Evolutionary conservation across 1,284 basidiomycete species (phyloP).

Genomic region (Apiotrichum domesticum): DNA sequence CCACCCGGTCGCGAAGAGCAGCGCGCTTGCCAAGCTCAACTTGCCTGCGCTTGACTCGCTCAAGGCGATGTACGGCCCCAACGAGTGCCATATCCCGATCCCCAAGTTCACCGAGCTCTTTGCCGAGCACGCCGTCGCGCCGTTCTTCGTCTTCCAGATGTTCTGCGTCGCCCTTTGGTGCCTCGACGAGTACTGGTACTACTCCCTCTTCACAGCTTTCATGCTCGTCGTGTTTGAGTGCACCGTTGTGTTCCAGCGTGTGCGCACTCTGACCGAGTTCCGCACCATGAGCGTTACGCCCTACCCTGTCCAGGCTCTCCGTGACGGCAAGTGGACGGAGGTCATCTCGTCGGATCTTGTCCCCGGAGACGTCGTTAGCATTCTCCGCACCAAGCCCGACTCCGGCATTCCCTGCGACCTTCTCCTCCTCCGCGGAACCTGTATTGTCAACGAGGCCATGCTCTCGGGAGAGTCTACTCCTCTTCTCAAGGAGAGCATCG

Average conservation of each 20-base stretch:
- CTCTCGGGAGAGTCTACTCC: conserved; percentile 93
- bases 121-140: conserved; percentile 82
- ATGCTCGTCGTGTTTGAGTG: conserved; percentile 96
- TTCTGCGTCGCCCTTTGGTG: conserved; percentile 96
- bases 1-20: conserved; percentile 18
- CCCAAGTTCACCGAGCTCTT: conserved; percentile 85
- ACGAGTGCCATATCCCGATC: conserved; percentile 92
- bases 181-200: conserved; percentile 97
- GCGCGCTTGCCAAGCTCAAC: not conserved
- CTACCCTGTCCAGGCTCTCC: conserved; percentile 72
- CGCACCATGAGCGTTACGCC: conserved; percentile 89
- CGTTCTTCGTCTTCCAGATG: conserved; percentile 93
- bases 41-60: conserved; percentile 49
- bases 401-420: conserved; percentile 87
- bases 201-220: conserved; percentile 90
- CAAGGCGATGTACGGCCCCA: conserved; percentile 67
- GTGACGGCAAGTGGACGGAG: conserved; percentile 71
- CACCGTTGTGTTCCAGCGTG: conserved; percentile 92
- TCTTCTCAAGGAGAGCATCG: conserved; percentile 84
- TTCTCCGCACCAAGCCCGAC: conserved; percentile 70
- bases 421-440: conserved; percentile 76
- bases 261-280: conserved; percentile 85
- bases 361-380: conserved; percentile 82
- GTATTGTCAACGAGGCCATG: conserved; percentile 97
- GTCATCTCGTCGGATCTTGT: conserved; percentile 77